Evolutionary conservation across 352 stramenopile genomes (phyloP), one percentile per base, ranked within the genome.

Genomic region (Globisporangium parvum): DNA sequence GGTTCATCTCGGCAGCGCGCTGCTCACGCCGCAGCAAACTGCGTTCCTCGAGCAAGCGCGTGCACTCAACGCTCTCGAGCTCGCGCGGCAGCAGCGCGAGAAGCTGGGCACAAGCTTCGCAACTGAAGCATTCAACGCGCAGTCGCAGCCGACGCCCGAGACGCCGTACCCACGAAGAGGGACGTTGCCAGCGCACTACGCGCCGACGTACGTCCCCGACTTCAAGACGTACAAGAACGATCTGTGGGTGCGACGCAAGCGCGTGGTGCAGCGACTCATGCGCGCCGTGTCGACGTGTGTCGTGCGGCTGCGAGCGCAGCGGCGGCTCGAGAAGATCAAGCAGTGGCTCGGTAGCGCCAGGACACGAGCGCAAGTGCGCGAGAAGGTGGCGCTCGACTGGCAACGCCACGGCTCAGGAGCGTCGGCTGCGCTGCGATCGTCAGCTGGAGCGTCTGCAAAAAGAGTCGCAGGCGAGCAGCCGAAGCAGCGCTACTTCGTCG

Each of bases 181-280:
- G 0, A 52, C 55, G 41, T 62, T 92, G 17, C 75, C 78, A 9
- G 80, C 67, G 4, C 63, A 82, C 35, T 82, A 75, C 28, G 37
- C 55, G 33, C 57, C 67, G 1, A 49, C 49, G 8, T 66, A 77
- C 54, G 42, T 39, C 8, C 76, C 78, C 0, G 80, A 94, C 47
- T 97, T 91, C 53, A 94, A 96, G 55, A 57, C 60, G 26, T 89
- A 94, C 69, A 88, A 90, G 67, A 96, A 95, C 57, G 85, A 96
- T 59, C 49, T 96, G 58, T 96, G 87, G 89, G 53, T 59, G 1
- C 69, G 82, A 12, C 81, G 84, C 35, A 77, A 85, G 37, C 83
- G 80, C 37, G 58, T 88, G 33, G 62, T 85, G 6, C 78, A 87
- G 63, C 70, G 80, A n/a, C 60, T 95, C 20, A 55, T 89, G 18